A percentile compares a stretch with the other conserved stretches of the same genome.
These are phyloP conservation scores for Exophiala sp. DNA, from an alignment of 2,329 filamentous ascomycete species.

Conservation along the genomic window DNA sequence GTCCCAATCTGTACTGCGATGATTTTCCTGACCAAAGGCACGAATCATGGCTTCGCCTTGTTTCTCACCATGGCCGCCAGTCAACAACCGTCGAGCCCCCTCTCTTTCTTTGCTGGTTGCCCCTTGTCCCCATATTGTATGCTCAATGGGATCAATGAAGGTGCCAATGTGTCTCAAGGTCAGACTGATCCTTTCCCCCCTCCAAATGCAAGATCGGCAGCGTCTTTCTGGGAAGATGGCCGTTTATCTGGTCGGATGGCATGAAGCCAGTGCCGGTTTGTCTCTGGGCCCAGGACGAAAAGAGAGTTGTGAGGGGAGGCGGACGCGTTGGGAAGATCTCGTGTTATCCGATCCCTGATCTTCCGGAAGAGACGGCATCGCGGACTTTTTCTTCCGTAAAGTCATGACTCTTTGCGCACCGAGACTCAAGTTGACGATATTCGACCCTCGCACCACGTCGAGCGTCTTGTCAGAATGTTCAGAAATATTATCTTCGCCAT, in stretches of 20 bases:
- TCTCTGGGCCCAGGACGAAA: slow-evolving; percentile 70
- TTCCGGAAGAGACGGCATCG: slow-evolving; percentile 29
- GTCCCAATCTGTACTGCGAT: slow-evolving; percentile 63
- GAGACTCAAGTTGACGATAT: slow-evolving; percentile 88
- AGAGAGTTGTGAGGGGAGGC: slow-evolving; percentile 84
- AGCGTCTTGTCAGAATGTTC: slow-evolving; percentile 97
- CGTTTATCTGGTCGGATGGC: slow-evolving; percentile 87
- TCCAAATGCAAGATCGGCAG: slow-evolving; percentile 63
- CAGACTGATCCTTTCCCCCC: slow-evolving; percentile 77
- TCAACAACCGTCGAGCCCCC: slow-evolving; percentile 59
- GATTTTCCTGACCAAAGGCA: slow-evolving; percentile 83
- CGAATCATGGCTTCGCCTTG: slow-evolving; percentile 58
- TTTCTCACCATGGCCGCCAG: slow-evolving; percentile 61
- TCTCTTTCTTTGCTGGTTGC: slow-evolving; percentile 62
- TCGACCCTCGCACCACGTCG: slow-evolving; percentile 74
- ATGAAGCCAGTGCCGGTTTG: slow-evolving; percentile 85
- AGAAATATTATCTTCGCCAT: slow-evolving; percentile 82
- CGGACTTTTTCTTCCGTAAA: slow-evolving; percentile 69
- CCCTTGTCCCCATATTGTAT: slow-evolving; percentile 84
- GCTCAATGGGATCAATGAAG: slow-evolving; percentile 61
- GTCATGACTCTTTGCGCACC: slow-evolving; percentile 87
- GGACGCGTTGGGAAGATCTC: slow-evolving; percentile 60
- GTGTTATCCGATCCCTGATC: slow-evolving; percentile 25
- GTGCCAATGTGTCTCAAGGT: slow-evolving; percentile 89
- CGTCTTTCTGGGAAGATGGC: slow-evolving; percentile 57